These are phyloP conservation scores for Debaryomycetaceae sp. DNA, from an alignment of 1,139 yeast genomes.

Conservation along the genomic window DNA sequence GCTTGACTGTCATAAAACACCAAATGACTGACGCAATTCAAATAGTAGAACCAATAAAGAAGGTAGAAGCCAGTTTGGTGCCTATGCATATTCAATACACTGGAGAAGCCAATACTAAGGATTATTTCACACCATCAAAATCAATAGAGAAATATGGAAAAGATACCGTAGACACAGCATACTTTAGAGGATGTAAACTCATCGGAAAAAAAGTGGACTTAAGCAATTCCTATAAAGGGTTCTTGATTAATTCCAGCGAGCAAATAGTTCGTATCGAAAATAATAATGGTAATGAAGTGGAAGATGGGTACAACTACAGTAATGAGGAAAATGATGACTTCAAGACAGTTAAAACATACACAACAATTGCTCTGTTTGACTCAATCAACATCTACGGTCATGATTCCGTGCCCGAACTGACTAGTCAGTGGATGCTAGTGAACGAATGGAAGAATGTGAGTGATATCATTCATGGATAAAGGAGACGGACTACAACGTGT, in stretches of 20 bases:
- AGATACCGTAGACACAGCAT: conserved; percentile 22
- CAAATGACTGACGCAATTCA: conserved; percentile 12
- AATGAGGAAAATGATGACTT: conserved; percentile 16
- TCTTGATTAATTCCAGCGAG: conserved; percentile 30
- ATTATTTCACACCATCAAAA: conserved; percentile 37
- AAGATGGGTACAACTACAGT: conserved; percentile 12
- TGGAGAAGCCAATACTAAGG: conserved; percentile 37
- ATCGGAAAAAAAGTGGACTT: conserved; percentile 27
- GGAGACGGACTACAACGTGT: not conserved
- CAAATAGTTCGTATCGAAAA: conserved; percentile 15
- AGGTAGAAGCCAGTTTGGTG: conserved; percentile 27
- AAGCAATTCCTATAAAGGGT: conserved; percentile 22
- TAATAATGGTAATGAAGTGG: not conserved
- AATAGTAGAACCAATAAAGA: conserved; percentile 7
- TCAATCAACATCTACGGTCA: conserved; percentile 37
- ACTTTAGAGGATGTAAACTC: conserved; percentile 40
- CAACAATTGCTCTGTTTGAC: conserved; percentile 31
- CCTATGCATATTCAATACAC: conserved; percentile 39
- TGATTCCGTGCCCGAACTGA: conserved; percentile 28
- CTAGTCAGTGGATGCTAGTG: conserved; percentile 33
- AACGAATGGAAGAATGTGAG: conserved; percentile 34
- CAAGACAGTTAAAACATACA: conserved; percentile 25
- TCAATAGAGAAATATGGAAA: conserved; percentile 12
- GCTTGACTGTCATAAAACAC: not conserved
- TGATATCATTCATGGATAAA: conserved; percentile 25